phyloP scores from a whole-genome alignment of 1,284 basidiomycete species.

The Xerocomus cyaneibrunnescens region DNA sequence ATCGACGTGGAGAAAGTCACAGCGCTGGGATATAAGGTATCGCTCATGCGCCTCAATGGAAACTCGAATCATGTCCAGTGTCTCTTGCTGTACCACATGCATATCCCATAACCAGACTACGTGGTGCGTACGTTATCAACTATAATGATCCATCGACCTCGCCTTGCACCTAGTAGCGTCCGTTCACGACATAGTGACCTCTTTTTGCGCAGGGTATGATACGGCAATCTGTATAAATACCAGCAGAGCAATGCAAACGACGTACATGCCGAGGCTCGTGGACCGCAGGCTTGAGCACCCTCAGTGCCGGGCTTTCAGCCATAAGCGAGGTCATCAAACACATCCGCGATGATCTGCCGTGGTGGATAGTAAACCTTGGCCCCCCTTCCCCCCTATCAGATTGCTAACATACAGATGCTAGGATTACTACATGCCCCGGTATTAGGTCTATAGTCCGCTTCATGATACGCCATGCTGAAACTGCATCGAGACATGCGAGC shows the following conservation, averaged over 20 bases:
- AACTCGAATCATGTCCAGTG: too few species aligned
- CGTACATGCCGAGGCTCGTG: background rate
- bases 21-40: too few species aligned
- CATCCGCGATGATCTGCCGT: background rate
- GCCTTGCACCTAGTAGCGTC: background rate
- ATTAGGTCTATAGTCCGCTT: background rate
- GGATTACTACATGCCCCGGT: background rate
- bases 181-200: background rate
- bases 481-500: conserved; percentile 1
- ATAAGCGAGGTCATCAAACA: background rate
- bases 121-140: background rate
- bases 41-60: too few species aligned
- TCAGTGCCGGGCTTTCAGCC: background rate
- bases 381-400: background rate
- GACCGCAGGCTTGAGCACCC: background rate
- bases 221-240: conserved; percentile 9
- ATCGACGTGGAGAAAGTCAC: background rate
- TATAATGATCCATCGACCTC: conserved; percentile 1
- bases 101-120: background rate
- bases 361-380: conserved; percentile 9
- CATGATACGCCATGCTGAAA: background rate
- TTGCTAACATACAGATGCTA: background rate
- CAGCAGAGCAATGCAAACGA: too few species aligned
- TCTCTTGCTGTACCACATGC: too few species aligned
- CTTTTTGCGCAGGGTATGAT: background rate